A percentile compares a stretch with the other conserved stretches of the same genome.
phyloP scores from a whole-genome alignment of 2,329 filamentous ascomycete species.

The Chaetomiaceae sp. region DNA sequence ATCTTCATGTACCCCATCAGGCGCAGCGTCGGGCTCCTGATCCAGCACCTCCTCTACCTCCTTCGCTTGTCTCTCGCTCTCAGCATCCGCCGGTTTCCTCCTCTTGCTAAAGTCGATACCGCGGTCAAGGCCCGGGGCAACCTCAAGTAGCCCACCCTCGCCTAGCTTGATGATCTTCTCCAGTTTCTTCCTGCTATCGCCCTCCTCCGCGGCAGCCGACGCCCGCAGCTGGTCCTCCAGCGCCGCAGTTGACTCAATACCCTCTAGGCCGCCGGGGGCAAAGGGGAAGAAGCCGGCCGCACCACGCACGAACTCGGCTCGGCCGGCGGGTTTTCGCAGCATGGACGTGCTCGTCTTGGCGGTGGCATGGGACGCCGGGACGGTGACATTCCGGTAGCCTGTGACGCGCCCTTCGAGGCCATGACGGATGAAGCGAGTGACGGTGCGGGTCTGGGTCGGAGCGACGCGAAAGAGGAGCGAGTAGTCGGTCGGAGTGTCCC shows the following conservation, averaged over 20 bases:
- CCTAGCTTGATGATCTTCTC: constrained; percentile 82
- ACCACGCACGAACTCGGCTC: constrained; percentile 87
- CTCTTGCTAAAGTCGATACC: constrained; percentile 68
- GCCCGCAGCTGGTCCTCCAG: constrained; percentile 69
- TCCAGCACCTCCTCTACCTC: constrained; percentile 63
- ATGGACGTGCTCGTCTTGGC: constrained; percentile 95
- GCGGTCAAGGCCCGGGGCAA: constrained; percentile 75
- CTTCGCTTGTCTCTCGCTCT: constrained; percentile 61
- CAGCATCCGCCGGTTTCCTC: constrained; percentile 52
- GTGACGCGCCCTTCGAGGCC: constrained; percentile 89
- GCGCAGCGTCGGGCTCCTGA: constrained; percentile 41
- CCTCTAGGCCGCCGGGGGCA: constrained; percentile 82
- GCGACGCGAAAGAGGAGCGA: constrained; percentile 82
- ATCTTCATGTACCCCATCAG: constrained; percentile 31
- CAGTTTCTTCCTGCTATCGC: constrained; percentile 53
- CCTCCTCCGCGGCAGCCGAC: constrained; percentile 37
- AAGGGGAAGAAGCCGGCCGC: constrained; percentile 94
- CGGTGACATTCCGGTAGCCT: constrained; percentile 89
- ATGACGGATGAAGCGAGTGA: constrained; percentile 86
- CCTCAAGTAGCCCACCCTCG: constrained; percentile 72
- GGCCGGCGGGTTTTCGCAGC: constrained; percentile 75
- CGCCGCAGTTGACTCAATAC: constrained; percentile 78
- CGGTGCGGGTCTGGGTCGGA: constrained; percentile 88
- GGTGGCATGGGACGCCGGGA: constrained; percentile 81
- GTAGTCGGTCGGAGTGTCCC: constrained; percentile 78